Evolutionary conservation across 192 early-diverging fungal genomes (phyloP).

Genomic region (Powellomyces hirtus): DNA sequence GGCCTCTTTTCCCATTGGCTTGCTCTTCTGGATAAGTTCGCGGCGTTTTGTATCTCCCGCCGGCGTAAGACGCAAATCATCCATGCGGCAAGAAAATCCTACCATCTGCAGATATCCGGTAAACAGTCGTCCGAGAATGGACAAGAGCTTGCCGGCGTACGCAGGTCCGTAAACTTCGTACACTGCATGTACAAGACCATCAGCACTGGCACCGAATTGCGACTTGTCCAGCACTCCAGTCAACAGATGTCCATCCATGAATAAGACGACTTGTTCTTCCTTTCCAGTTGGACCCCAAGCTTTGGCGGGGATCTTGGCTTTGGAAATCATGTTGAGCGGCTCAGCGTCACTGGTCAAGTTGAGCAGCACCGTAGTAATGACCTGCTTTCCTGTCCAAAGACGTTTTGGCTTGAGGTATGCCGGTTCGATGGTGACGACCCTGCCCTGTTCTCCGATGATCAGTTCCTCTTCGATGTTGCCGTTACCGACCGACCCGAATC

Average conservation of each 20-base stretch:
- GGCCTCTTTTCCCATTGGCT: constrained; percentile 66
- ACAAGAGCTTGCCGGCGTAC: constrained; percentile 86
- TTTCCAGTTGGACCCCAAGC: constrained; percentile 77
- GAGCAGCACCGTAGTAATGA: constrained; percentile 78
- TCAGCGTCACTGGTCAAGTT: constrained; percentile 77
- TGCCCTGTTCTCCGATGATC: constrained; percentile 60
- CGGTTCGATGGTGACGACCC: constrained; percentile 81
- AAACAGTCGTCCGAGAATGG: constrained; percentile 88
- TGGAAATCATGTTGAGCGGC: constrained; percentile 84
- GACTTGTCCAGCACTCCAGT: constrained; percentile 96
- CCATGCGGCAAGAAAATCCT: constrained; percentile 98
- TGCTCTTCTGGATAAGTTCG: constrained; percentile 64
- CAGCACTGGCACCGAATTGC: constrained; percentile 89
- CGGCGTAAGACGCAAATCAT: constrained; percentile 86
- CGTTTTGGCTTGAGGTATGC: constrained; percentile 81
- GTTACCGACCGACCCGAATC: constrained; percentile 41
- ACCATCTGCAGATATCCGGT: constrained; percentile 81
- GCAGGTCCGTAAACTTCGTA: constrained; percentile 92
- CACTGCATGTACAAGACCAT: constrained; percentile 92
- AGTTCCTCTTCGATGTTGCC: constrained; percentile 59
- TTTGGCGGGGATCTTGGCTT: constrained; percentile 80
- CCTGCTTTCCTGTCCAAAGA: constrained; percentile 98
- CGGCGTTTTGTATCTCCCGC: constrained; percentile 77
- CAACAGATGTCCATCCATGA: constrained; percentile 86
- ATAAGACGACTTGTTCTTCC: constrained; percentile 82